Conservation (phyloP, 2,329 filamentous ascomycete species). For the Endothia cerciana region DNA sequence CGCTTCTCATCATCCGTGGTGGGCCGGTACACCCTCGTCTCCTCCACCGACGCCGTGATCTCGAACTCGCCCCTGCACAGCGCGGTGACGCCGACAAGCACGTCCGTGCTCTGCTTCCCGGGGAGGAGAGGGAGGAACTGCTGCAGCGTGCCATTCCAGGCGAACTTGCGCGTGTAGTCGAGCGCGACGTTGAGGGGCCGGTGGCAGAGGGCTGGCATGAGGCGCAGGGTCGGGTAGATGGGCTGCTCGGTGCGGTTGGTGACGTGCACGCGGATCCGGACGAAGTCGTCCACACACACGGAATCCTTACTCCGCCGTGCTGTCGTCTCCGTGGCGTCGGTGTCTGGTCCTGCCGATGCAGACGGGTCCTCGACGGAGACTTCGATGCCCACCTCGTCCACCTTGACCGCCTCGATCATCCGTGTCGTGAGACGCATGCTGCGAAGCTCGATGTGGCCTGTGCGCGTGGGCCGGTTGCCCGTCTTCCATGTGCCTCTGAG, state of each 20-base stretch:
- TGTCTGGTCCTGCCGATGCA: slow-evolving; percentile 20
- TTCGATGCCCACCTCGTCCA: slow-evolving; percentile 76
- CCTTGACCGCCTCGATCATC: slow-evolving; percentile 82
- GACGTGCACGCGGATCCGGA: slow-evolving; percentile 72
- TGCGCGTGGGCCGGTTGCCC: slow-evolving; percentile 52
- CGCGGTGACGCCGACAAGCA: slow-evolving; percentile 71
- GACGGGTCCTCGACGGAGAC: slow-evolving; percentile 54
- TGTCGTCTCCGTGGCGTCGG: slow-evolving; percentile 29
- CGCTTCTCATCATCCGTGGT: slow-evolving; percentile 37
- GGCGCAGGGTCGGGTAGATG: slow-evolving; percentile 72
- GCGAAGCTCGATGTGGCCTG: slow-evolving; percentile 75
- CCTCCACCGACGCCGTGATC: slow-evolving; percentile 79
- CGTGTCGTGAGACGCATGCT: slow-evolving; percentile 72
- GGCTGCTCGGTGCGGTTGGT: slow-evolving; percentile 71
- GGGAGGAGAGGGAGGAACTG: slow-evolving; percentile 67
- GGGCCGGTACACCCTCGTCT: slow-evolving; percentile 62
- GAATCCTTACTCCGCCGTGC: slow-evolving; percentile 32
- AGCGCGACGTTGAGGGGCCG: slow-evolving; percentile 73
- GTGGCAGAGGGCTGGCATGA: slow-evolving; percentile 77
- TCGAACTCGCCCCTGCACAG: slow-evolving; percentile 84
- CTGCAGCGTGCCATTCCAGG: slow-evolving; percentile 85
- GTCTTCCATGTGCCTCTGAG: slow-evolving; percentile 75
- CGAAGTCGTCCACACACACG: slow-evolving; percentile 62
- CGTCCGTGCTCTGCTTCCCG: slow-evolving; percentile 61
- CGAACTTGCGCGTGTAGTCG: slow-evolving; percentile 80